Base-by-base conservation (phyloP, 2,329 filamentous ascomycete genomes). In the Cadophora gregata region DNA sequence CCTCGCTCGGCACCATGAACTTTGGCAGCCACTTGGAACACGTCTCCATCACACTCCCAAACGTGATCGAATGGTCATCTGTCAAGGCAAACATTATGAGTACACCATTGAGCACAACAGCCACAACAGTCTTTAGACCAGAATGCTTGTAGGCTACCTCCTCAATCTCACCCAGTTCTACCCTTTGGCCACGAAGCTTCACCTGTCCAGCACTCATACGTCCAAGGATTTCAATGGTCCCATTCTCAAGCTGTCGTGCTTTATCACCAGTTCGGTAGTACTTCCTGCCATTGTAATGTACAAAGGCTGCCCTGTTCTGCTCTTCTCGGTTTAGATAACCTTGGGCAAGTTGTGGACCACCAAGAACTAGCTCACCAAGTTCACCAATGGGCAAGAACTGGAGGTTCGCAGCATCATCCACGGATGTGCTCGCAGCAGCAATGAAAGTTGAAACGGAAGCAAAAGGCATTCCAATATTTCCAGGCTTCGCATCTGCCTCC, bases 231-330 rank as follows among this genome's bases (percentile, higher is more conserved):
- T 97, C 91, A n/a, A 97, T 82, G 0, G 84, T 86, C 0, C 93
- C 92, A 67, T 91, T 83, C 0, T 82, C 72, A 1, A 85, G 83
- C 59, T 97, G 83, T 25, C 86, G 85, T 4, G 91, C 94, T 75
- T 91, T 93, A 78, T 97, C 94, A 0, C 93, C 93, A 0, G 93
- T 97, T 33, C 92, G 86, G 77, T 97, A 97, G 0, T 96, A 80
- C 3, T 84, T 82, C 3, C 92, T 93, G 16, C 80, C 71, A 0
- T 83, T 79, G 29, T 89, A 88, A 0, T 88, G 76, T 16, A 97
- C 80, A 74, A 97, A 97, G 0, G 88, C 89, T 21, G 84, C 81
- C 0, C 82, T 80, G 0, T 93, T 97, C 75, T 96, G 89, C 58
- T 94, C 88, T 0, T 87, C 85, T 12, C 93, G 86, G 74, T 97